Percentiles rank a stretch among this genome's conserved stretches.
Conservation (phyloP, 495 filamentous ascomycete genomes). For the Mytilinidion resinicola region DNA sequence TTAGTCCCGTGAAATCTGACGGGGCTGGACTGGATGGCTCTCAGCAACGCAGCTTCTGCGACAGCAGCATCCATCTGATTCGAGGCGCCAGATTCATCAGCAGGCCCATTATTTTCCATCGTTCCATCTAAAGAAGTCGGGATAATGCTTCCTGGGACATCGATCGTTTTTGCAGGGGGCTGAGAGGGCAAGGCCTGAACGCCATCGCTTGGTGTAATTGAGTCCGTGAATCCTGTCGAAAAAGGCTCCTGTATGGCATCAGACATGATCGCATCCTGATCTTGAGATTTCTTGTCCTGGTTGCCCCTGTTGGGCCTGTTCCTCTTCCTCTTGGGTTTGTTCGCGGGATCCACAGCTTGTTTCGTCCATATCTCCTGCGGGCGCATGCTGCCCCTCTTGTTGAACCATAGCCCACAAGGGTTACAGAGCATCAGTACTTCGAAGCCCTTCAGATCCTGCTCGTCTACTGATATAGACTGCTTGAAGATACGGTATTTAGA, state of each 20-base stretch:
- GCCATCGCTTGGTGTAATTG: background rate
- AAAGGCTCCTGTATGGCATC: slow-evolving; percentile 17
- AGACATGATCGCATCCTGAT: slow-evolving; percentile 5
- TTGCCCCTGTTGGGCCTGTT: slow-evolving; percentile 20
- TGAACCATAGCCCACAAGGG: slow-evolving; percentile 89
- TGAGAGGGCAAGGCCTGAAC: background rate
- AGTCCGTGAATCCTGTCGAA: background rate
- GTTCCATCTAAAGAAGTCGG: background rate
- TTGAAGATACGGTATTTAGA: slow-evolving; percentile 66
- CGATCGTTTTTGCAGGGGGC: background rate
- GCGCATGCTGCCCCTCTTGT: slow-evolving; percentile 77
- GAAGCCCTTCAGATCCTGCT: slow-evolving; percentile 52
- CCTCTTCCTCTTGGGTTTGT: slow-evolving; percentile 33
- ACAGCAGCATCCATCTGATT: slow-evolving; percentile 41
- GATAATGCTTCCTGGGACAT: slow-evolving; percentile 1
- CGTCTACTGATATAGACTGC: slow-evolving; percentile 58
- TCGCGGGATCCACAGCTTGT: slow-evolving; percentile 31
- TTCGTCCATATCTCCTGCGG: slow-evolving; percentile 79
- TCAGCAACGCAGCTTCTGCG: slow-evolving; percentile 51
- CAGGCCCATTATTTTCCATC: background rate
- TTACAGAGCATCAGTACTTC: slow-evolving; percentile 77
- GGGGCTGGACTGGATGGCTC: slow-evolving; percentile 67
- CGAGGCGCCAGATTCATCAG: background rate
- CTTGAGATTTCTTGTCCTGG: slow-evolving; percentile 12
- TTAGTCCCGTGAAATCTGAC: slow-evolving; percentile 57